Conservation (phyloP, 2,329 filamentous ascomycete species). For the Aspergillus caelatus region DNA sequence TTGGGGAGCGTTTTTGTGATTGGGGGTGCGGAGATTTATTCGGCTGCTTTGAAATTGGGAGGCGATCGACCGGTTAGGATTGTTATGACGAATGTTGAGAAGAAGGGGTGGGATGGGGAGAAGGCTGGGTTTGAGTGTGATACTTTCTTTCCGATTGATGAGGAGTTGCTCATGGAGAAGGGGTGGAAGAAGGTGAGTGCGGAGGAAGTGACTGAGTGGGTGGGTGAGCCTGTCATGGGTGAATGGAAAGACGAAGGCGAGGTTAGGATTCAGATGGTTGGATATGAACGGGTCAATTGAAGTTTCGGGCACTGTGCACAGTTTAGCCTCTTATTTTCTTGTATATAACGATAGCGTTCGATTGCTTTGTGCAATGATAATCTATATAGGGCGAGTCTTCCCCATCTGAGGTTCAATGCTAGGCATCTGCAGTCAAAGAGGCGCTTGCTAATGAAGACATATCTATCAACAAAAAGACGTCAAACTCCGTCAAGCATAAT, state of each 20-base stretch:
- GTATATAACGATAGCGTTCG: neutral
- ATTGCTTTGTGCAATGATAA: neutral
- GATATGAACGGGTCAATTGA: conserved; percentile 40
- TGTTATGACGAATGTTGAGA: conserved; percentile 45
- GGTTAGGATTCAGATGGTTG: conserved; percentile 52
- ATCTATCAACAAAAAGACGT: neutral
- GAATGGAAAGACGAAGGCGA: conserved; percentile 54
- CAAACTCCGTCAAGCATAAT: neutral
- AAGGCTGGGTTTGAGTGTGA: conserved; percentile 47
- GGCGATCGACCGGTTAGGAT: conserved; percentile 32
- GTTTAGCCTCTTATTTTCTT: neutral
- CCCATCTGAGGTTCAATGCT: neutral
- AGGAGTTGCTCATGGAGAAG: conserved; percentile 30
- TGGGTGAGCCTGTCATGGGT: conserved; percentile 43
- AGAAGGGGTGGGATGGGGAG: conserved; percentile 20
- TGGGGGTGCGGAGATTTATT: conserved; percentile 85
- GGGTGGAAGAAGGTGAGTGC: conserved; percentile 38
- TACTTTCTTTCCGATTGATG: conserved; percentile 50
- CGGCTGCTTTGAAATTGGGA: conserved; percentile 59
- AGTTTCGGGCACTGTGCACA: neutral
- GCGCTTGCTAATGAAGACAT: conserved; percentile 1
- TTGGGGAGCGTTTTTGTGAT: conserved; percentile 77
- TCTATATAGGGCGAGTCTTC: neutral
- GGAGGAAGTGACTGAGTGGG: conserved; percentile 44
- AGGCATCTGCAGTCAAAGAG: neutral